phyloP scores from a whole-genome alignment of 257 asterid genomes.

The Jacaranda mimosifolia region DNA sequence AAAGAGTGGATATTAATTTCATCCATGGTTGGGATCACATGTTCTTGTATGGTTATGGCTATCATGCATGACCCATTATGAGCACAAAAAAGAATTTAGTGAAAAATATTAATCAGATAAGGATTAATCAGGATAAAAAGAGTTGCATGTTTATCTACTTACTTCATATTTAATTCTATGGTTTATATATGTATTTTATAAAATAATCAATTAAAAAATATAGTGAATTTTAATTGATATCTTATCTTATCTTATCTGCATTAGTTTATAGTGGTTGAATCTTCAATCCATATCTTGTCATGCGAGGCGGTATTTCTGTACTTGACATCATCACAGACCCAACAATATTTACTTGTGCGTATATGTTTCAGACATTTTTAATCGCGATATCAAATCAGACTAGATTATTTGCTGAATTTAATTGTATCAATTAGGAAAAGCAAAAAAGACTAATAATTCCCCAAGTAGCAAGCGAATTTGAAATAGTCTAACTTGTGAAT shows the following conservation, averaged over 20 bases:
- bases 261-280: too few species aligned
- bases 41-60: constrained; percentile 13
- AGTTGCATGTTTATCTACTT: constrained; percentile 34
- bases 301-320: too few species aligned
- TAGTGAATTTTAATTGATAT: background rate
- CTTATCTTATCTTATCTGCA: background rate
- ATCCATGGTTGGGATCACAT: background rate
- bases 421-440: too few species aligned
- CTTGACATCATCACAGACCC: too few species aligned
- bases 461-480: too few species aligned
- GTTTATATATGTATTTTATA: background rate
- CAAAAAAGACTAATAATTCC: too few species aligned
- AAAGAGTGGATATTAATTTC: background rate
- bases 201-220: background rate
- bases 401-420: too few species aligned
- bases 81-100: constrained; percentile 2
- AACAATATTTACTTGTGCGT: too few species aligned
- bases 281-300: too few species aligned
- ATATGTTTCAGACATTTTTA: too few species aligned
- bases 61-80: constrained; percentile 41
- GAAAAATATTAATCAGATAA: constrained; percentile 36
- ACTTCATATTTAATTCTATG: background rate
- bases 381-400: too few species aligned
- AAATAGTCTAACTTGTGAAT: too few species aligned
- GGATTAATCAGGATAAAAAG: constrained; percentile 39